Percentiles rank a stretch among this genome's conserved stretches.
These are phyloP conservation scores for Lactifluus subvellereus DNA, from an alignment of 768 basidiomycete genomes.

Conservation along the genomic window DNA sequence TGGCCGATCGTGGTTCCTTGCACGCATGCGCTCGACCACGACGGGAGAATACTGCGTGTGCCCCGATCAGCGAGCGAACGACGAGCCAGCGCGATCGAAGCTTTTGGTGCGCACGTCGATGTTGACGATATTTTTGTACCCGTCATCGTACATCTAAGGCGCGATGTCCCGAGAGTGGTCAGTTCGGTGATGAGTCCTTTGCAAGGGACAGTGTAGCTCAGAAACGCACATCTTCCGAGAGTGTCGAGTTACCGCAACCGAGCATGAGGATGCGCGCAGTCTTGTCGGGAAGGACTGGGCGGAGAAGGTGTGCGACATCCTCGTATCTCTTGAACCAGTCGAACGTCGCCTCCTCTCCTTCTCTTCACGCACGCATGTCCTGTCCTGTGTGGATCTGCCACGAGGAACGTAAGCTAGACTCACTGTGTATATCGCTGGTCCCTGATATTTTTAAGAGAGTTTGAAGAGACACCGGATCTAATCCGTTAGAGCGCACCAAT, in stretches of 20 bases:
- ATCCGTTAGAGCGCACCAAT: conserved; percentile 45
- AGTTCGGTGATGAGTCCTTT: no score
- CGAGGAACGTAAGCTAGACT: conserved; percentile 23
- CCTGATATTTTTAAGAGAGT: conserved; percentile 35
- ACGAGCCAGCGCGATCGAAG: background rate
- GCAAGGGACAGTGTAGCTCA: background rate
- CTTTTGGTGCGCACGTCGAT: conserved; percentile 50
- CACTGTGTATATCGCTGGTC: conserved; percentile 65
- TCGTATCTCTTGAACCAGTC: conserved; percentile 87
- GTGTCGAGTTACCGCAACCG: conserved; percentile 77
- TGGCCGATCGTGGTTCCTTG: conserved; percentile 47
- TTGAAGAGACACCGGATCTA: background rate
- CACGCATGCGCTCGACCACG: conserved; percentile 68
- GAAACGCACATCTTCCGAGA: conserved; percentile 62
- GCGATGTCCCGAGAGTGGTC: background rate
- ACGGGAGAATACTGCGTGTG: conserved; percentile 60
- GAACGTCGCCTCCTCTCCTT: conserved; percentile 52
- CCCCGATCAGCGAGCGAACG: background rate
- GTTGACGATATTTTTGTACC: conserved; percentile 75
- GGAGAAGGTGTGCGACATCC: conserved; percentile 60
- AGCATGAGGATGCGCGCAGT: conserved; percentile 65
- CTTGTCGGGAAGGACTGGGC: conserved; percentile 57
- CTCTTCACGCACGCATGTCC: conserved; percentile 37
- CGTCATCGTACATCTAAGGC: conserved; percentile 78
- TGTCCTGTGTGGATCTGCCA: background rate